Conservation (phyloP, 73 alveolate species). For the Uronychia setigera region DNA sequence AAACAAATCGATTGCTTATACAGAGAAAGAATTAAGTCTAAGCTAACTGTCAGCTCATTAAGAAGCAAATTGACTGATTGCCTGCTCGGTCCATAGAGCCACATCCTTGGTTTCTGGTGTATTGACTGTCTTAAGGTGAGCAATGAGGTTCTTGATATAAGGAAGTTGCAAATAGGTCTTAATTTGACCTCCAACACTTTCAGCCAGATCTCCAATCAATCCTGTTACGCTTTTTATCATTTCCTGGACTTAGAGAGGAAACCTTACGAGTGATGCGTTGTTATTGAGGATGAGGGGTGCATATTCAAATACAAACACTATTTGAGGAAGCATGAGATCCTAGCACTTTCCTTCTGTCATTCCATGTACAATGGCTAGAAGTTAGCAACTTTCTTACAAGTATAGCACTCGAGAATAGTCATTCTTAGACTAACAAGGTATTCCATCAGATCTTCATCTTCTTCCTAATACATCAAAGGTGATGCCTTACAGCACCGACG, state of each 20-base stretch:
- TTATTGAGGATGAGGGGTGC: not conserved
- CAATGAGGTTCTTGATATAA: conserved; percentile 13
- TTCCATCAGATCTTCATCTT: conserved; percentile 32
- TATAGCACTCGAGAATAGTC: conserved; percentile 37
- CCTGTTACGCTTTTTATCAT: conserved; percentile 30
- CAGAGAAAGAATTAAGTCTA: not conserved
- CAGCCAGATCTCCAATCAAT: conserved; percentile 61
- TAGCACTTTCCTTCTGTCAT: not conserved
- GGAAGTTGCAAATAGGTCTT: not conserved
- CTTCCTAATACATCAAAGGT: not conserved
- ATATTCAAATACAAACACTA: not conserved
- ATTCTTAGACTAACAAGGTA: conserved; percentile 22
- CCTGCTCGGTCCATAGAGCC: conserved; percentile 19
- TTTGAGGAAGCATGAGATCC: not conserved
- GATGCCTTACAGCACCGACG: not conserved
- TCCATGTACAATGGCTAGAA: conserved; percentile 31
- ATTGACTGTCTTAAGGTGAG: not conserved
- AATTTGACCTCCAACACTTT: not conserved
- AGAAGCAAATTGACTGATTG: not conserved
- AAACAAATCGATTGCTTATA: not conserved
- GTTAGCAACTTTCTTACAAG: conserved; percentile 8
- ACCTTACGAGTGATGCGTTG: conserved; percentile 5
- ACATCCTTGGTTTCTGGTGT: conserved; percentile 25
- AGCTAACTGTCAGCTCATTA: not conserved
- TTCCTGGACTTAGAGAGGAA: not conserved